phyloP scores from a whole-genome alignment of 2,329 filamentous ascomycete species.

The Apiospora koreana region DNA sequence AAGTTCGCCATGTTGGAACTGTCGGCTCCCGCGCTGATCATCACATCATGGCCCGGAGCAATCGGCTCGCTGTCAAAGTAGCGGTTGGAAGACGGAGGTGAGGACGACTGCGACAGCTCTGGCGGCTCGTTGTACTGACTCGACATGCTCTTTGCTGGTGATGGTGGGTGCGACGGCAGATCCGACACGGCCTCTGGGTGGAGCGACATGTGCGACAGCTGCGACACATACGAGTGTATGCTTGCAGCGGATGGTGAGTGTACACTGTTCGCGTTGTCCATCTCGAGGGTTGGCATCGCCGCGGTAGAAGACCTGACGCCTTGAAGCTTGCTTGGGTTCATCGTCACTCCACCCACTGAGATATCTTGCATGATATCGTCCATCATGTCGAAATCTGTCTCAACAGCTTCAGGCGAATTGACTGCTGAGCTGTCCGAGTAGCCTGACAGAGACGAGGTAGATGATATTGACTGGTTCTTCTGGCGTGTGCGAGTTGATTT shows the following conservation, averaged over 20 bases:
- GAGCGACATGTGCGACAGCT: slow-evolving; percentile 32
- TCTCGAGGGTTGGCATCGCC: slow-evolving; percentile 37
- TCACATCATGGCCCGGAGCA: slow-evolving; percentile 31
- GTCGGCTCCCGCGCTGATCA: slow-evolving; percentile 35
- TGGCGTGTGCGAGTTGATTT: slow-evolving; percentile 57
- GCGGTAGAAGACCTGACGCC: slow-evolving; percentile 37
- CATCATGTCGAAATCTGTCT: slow-evolving; percentile 43
- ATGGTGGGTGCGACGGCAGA: slow-evolving; percentile 35
- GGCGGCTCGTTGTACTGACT: slow-evolving; percentile 61
- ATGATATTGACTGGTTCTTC: slow-evolving; percentile 57
- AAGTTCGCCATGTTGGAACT: slow-evolving; percentile 29
- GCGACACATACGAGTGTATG: slow-evolving; percentile 49
- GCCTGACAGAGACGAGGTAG: slow-evolving; percentile 52
- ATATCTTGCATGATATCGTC: slow-evolving; percentile 51
- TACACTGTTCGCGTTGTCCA: slow-evolving; percentile 29
- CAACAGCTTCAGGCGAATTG: slow-evolving; percentile 48
- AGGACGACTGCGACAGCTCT: slow-evolving; percentile 62
- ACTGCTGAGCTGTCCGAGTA: slow-evolving; percentile 58
- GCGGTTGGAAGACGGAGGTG: slow-evolving; percentile 46
- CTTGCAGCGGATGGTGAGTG: slow-evolving; percentile 49
- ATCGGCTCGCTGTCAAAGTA: slow-evolving; percentile 50
- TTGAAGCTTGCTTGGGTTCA: slow-evolving; percentile 39
- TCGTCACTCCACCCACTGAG: slow-evolving; percentile 36
- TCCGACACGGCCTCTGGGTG: slow-evolving; percentile 17
- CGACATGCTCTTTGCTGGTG: slow-evolving; percentile 51